Evolutionary conservation across 164 flowering plant species (phyloP), one percentile per base, ranked within the genome.

Genomic region (Sextonia rubra): DNA sequence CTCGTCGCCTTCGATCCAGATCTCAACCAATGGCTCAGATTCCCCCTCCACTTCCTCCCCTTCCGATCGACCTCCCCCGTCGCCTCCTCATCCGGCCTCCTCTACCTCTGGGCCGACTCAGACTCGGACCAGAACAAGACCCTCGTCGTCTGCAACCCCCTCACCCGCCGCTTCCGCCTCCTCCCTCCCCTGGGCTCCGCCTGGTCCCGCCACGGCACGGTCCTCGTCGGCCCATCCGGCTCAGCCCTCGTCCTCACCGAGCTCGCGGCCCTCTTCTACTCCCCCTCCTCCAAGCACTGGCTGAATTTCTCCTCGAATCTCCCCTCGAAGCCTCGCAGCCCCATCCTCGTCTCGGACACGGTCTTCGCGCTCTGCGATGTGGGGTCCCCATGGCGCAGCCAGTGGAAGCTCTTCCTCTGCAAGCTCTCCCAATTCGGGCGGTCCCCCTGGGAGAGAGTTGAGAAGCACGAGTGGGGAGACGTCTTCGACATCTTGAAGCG

Each of bases 131-230:
- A 82, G 0, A 77, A 8, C 75, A 86, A 85, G 67, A 83, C 90
- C 0, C 85, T 94, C 23, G 78, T 91, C 12, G 86, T 80, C 15
- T 92, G 95, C 68, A 94, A 94, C 78, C 99, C 99, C 0, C 62
- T 94, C 58, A 92, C 94, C 44, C 81, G 88, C 8, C 75, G 67
- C 2, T 86, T 70, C 80, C 78, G 75, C 4, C 83, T 85, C 23
- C 80, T 94, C 2, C 99, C 98, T 4, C 89, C 79, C 66, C 87
- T 94, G 4, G 99, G 98, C 26, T 92, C 99, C 26, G 99, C 99
- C 32, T 94, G 99, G 99, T 88, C 90, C 11, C 82, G 89, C n/a
- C 99, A 94, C 74, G 99, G 99, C 15, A 85, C 95, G 15, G 95
- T 92, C 27, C 73, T 94, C 0, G 88, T 83, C 25, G 87, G 86